These are phyloP conservation scores for Solanum sejunctum DNA, from an alignment of 257 asterid species.

Conservation along the genomic window DNA sequence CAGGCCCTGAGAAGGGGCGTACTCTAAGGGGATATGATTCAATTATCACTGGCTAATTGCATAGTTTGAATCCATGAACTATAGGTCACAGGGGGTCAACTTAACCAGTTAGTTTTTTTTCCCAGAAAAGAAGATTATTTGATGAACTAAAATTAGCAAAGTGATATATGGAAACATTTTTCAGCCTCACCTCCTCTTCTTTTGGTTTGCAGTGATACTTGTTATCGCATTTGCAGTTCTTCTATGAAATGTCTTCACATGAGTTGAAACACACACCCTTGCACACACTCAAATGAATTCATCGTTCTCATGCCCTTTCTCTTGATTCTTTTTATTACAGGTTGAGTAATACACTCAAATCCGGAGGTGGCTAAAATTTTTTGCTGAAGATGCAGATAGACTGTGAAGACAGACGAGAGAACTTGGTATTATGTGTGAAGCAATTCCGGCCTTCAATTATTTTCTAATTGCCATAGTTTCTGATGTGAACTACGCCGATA, in stretches of 20 bases:
- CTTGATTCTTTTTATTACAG: constrained; percentile 17
- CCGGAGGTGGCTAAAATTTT: constrained; percentile 52
- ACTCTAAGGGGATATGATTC: neutral
- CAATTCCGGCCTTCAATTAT: constrained; percentile 8
- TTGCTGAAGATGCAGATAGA: constrained; percentile 1
- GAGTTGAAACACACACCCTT: neutral
- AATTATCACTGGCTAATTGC: neutral
- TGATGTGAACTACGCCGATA: constrained; percentile 13
- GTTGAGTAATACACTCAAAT: constrained; percentile 77
- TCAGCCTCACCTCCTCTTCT: neutral
- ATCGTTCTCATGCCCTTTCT: neutral
- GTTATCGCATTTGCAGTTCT: neutral
- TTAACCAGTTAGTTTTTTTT: neutral
- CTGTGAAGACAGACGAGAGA: neutral
- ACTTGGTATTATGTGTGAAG: constrained; percentile 6
- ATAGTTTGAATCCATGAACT: neutral
- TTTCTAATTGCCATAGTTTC: constrained; percentile 11
- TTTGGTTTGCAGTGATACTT: neutral
- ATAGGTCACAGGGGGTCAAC: neutral
- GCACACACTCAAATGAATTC: neutral
- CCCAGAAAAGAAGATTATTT: neutral
- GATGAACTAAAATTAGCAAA: neutral
- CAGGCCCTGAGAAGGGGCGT: neutral
- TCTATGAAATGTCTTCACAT: neutral
- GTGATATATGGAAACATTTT: neutral